Conservation (phyloP, 2,329 filamentous ascomycete genomes). For the Neofusicoccum cordaticola region DNA sequence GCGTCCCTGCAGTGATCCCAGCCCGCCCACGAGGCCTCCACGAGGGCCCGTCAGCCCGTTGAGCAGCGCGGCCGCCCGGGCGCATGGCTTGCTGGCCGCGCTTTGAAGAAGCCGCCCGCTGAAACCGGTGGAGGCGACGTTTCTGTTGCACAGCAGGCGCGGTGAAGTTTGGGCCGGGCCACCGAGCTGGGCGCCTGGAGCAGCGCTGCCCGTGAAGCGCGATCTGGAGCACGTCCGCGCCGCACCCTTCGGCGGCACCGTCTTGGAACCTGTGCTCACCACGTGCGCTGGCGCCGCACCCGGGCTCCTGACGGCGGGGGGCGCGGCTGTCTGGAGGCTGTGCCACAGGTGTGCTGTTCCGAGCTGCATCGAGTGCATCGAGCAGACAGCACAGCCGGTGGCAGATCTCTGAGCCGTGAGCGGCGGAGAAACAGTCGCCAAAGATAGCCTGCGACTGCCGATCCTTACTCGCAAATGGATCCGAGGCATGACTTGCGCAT, state of each 20-base stretch:
- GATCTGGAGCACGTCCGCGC: background rate
- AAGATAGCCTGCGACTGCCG: background rate
- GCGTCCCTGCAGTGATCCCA: background rate
- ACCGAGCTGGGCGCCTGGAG: background rate
- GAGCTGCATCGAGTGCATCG: constrained; percentile 6
- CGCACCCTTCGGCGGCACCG: background rate
- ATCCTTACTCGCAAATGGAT: constrained; percentile 8
- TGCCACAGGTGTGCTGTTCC: background rate
- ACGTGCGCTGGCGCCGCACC: constrained; percentile 10
- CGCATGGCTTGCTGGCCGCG: background rate
- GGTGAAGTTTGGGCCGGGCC: background rate
- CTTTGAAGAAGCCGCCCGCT: constrained; percentile 5
- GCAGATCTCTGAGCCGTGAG: background rate
- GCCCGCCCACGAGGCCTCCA: constrained; percentile 5
- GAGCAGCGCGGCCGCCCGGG: background rate
- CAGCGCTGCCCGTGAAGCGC: background rate
- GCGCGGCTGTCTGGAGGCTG: constrained; percentile 4
- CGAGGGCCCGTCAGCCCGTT: background rate
- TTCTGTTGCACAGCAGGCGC: background rate
- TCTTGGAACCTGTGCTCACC: background rate
- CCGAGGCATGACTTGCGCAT: constrained; percentile 1
- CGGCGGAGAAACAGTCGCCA: background rate
- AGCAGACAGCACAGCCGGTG: background rate
- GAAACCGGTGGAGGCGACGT: constrained; percentile 13
- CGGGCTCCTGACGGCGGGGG: background rate